phyloP scores from a whole-genome alignment of 345 rosid species.

The Hevea brasiliensis region DNA sequence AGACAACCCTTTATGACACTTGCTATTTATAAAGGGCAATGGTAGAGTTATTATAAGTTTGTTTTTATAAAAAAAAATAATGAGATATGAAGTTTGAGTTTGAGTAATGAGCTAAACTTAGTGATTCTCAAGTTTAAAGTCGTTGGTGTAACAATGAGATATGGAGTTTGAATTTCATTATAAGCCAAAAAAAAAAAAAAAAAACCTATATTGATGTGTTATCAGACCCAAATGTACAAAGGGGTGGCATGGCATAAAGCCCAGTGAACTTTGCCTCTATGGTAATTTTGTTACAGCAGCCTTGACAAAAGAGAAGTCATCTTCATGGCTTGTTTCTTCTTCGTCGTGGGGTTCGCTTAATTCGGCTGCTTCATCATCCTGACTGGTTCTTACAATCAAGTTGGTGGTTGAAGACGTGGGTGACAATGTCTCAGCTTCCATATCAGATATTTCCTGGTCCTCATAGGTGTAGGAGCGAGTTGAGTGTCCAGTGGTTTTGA shows the following conservation, averaged over 20 bases:
- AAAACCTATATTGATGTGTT: too few relatives aligned
- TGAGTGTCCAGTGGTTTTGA: constrained; percentile 81
- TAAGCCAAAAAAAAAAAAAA: too few relatives aligned
- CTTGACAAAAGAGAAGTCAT: constrained; percentile 70
- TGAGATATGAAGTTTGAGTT: too few relatives aligned
- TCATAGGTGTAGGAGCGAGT: constrained; percentile 40
- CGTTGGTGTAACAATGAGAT: too few relatives aligned
- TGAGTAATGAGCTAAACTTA: too few relatives aligned
- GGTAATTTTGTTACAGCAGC: constrained; percentile 40
- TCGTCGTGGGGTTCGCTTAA: constrained; percentile 30
- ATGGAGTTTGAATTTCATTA: too few relatives aligned
- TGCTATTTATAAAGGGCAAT: too few relatives aligned
- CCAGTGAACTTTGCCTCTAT: constrained; percentile 3
- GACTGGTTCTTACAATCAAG: constrained; percentile 33
- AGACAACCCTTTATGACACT: too few relatives aligned
- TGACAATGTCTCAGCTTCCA: constrained; percentile 59
- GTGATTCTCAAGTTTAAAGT: too few relatives aligned
- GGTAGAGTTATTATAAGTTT: too few relatives aligned
- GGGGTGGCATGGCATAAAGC: neutral
- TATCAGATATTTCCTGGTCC: constrained; percentile 55
- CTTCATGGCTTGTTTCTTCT: constrained; percentile 34
- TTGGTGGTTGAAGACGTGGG: constrained; percentile 36
- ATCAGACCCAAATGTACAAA: constrained; percentile 1
- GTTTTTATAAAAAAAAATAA: too few relatives aligned
- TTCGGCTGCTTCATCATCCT: constrained; percentile 31